Evolutionary conservation across 2,329 filamentous ascomycete species (phyloP), one percentile per base, ranked within the genome.

Genomic region (Biscogniauxia mediterranea): DNA sequence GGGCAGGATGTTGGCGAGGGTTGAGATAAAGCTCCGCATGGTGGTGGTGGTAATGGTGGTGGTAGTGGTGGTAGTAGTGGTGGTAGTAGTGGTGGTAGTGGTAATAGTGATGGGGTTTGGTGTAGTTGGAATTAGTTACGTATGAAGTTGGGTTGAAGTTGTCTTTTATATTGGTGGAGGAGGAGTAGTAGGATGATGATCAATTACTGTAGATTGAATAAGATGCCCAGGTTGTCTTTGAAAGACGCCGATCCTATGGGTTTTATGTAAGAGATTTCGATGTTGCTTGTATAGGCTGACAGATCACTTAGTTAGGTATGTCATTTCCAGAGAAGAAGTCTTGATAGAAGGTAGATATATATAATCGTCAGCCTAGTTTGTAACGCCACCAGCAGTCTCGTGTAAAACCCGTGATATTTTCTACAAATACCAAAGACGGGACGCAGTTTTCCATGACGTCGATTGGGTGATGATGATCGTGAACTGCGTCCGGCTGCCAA

Each of bases 21-120:
- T 63, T 50, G 66, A 60, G 64, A 73, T 59, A 63, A 73, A 61
- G 59, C 53, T 59, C 59, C 60, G 66, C 72, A 74, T 74, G 51
- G 23, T 68, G 49, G 38, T 62, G 54, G 58, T 56, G 52, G 53
- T 54, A 13, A n/a, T 42, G n/a, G 15, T 59, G 52, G 53, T 51
- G 53, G 2, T 23, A 23, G 23, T 23, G 23, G 23, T 23, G 23
- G 23, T 23, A 5, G 23, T 38, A 26, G 15, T 52, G 21, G 19
- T 55, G 54, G 53, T 46, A 52, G 23, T 23, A 5, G 23, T 23
- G 23, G 23, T 23, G 23, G 23, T 38, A 26, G 15, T 52, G 21
- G 19, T 55, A 52, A 50, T 46, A 52, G 23, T 19, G 21, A 21
- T 59, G 26, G 50, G 19, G 28, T 13, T n/a, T 49, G 23, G 57